Conservation (phyloP, 2,329 filamentous ascomycete genomes). For the Nannizziopsis arthrosporioides region DNA sequence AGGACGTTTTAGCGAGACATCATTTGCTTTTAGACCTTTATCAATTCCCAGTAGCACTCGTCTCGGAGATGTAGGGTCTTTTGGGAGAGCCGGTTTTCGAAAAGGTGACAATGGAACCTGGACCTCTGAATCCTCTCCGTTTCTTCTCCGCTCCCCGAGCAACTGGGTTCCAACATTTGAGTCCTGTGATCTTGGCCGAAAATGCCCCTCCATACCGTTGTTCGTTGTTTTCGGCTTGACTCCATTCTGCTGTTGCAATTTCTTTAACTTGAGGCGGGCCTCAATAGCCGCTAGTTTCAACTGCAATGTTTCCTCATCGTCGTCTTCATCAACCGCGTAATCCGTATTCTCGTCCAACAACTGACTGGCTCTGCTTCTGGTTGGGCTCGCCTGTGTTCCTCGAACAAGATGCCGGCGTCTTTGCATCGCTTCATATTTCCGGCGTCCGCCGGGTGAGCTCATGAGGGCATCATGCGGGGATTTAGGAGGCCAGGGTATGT, state of each 20-base stretch:
- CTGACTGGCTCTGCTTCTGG: slow-evolving; percentile 16
- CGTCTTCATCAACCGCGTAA: slow-evolving; percentile 47
- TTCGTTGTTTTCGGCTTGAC: slow-evolving; percentile 31
- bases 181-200: not conserved
- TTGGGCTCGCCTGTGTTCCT: slow-evolving; percentile 22
- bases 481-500: slow-evolving; percentile 46
- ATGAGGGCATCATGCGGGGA: slow-evolving; percentile 52
- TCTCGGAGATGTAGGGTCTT: slow-evolving; percentile 60
- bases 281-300: slow-evolving; percentile 81
- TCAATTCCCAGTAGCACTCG: slow-evolving; percentile 77
- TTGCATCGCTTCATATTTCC: slow-evolving; percentile 57
- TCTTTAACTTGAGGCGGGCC: slow-evolving; percentile 76
- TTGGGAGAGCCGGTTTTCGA: slow-evolving; percentile 38
- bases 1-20: slow-evolving; percentile 73
- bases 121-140: slow-evolving; percentile 30
- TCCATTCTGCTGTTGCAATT: slow-evolving; percentile 58
- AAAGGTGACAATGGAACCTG: slow-evolving; percentile 68
- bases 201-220: slow-evolving; percentile 19
- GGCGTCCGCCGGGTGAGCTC: slow-evolving; percentile 66
- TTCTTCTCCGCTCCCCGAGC: slow-evolving; percentile 16
- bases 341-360: slow-evolving; percentile 17
- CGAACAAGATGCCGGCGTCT: slow-evolving; percentile 57
- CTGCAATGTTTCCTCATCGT: slow-evolving; percentile 82
- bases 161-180: slow-evolving; percentile 11
- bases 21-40: slow-evolving; percentile 66